These are phyloP conservation scores for Ceratocystis lukuohia DNA, from an alignment of 2,329 filamentous ascomycete species.

Conservation along the genomic window DNA sequence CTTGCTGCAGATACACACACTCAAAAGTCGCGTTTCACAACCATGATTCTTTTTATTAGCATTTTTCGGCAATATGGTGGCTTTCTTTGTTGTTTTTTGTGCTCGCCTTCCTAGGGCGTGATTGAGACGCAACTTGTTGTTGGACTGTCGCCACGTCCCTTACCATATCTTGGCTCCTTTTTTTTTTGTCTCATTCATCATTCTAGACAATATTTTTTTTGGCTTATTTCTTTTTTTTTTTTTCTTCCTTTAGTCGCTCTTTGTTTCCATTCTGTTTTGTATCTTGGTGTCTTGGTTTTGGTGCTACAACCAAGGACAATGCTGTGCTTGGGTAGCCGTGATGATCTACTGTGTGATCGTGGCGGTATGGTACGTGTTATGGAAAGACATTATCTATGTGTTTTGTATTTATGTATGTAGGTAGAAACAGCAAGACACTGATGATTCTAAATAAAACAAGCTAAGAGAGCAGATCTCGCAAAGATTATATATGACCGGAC, in stretches of 20 bases:
- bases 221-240: not conserved
- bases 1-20: conserved; percentile 1
- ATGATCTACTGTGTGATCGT: not conserved
- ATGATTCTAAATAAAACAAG: not conserved
- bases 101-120: not conserved
- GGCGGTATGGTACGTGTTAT: not conserved
- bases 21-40: conserved; percentile 11
- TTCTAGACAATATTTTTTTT: too few species aligned
- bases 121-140: too few species aligned
- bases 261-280: not conserved
- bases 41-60: not conserved
- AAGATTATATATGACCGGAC: not conserved
- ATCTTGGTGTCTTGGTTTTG: conserved; percentile 2
- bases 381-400: too few species aligned
- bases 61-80: conserved; percentile 4
- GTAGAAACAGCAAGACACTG: too few species aligned
- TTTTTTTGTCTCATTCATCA: too few species aligned
- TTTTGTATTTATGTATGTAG: too few species aligned
- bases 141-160: too few species aligned
- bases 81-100: not conserved
- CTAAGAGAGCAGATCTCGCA: not conserved
- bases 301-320: not conserved
- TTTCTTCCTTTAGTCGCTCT: not conserved
- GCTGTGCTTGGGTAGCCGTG: not conserved
- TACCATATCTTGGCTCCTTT: too few species aligned